These are phyloP conservation scores for Blastocystis hominis DNA, from an alignment of 352 stramenopile species.

Conservation along the genomic window DNA sequence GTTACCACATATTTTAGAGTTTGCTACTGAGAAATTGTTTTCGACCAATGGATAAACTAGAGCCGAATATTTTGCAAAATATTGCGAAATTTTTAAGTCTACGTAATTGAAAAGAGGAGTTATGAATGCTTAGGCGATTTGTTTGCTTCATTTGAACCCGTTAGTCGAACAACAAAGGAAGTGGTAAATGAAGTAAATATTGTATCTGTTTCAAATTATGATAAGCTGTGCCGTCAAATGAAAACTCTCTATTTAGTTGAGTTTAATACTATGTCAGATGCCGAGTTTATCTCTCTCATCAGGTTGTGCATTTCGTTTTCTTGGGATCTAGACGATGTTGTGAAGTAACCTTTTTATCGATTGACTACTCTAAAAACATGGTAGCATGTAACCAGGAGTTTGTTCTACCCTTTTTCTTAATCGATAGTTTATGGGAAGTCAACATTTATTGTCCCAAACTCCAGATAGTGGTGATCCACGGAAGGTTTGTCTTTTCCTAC, in stretches of 20 bases:
- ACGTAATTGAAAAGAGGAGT: neutral
- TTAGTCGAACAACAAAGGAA: constrained; percentile 42
- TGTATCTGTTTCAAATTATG: neutral
- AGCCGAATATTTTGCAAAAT: constrained; percentile 22
- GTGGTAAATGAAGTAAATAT: constrained; percentile 24
- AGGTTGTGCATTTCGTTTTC: neutral
- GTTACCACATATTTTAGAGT: neutral
- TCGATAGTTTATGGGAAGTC: constrained; percentile 31
- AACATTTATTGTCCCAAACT: constrained; percentile 55
- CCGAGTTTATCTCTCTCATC: constrained; percentile 41
- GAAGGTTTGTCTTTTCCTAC: neutral
- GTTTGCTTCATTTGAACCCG: constrained; percentile 40
- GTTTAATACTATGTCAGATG: constrained; percentile 11
- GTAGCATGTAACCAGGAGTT: constrained; percentile 23
- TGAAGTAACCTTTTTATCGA: constrained; percentile 28
- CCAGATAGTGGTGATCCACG: constrained; percentile 43
- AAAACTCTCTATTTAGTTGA: constrained; percentile 39
- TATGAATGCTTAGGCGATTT: constrained; percentile 12
- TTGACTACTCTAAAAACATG: constrained; percentile 35
- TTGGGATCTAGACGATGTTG: constrained; percentile 25
- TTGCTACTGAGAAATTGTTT: neutral
- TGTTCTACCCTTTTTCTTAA: neutral
- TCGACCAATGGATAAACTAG: constrained; percentile 1
- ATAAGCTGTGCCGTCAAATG: constrained; percentile 52
- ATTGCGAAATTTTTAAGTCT: constrained; percentile 53